Percentiles rank a stretch among this genome's conserved stretches.
phyloP scores from a whole-genome alignment of 768 basidiomycete species.

The Pisolithus microcarpus region DNA sequence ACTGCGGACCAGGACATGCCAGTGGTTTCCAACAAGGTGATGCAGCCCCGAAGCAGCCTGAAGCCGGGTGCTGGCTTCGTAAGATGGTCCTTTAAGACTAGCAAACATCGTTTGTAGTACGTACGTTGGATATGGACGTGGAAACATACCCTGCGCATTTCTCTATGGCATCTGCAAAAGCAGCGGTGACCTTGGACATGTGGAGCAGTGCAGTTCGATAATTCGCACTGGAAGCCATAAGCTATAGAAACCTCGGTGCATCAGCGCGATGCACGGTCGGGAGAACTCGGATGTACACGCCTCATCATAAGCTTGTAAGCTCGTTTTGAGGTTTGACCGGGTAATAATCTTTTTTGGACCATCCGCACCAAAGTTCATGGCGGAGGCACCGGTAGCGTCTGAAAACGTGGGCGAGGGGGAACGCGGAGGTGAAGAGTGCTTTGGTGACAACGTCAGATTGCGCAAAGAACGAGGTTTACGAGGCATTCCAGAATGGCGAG shows the following conservation, averaged over 20 bases:
- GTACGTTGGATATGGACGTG: background rate
- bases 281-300: conserved; percentile 36
- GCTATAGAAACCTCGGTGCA: conserved; percentile 36
- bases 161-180: conserved; percentile 83
- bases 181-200: conserved; percentile 77
- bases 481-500: conserved; percentile 32
- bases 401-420: conserved; percentile 84
- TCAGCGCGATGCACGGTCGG: conserved; percentile 7
- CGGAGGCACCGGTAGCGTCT: conserved; percentile 71
- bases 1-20: conserved; percentile 74
- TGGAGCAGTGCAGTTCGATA: conserved; percentile 77
- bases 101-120: background rate
- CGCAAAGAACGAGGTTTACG: conserved; percentile 52
- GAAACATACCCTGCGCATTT: conserved; percentile 66
- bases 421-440: conserved; percentile 40
- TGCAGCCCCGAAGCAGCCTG: conserved; percentile 86
- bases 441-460: conserved; percentile 42
- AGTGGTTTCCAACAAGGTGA: conserved; percentile 87
- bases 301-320: conserved; percentile 74
- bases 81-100: conserved; percentile 72
- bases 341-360: conserved; percentile 82
- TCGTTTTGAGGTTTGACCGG: conserved; percentile 66
- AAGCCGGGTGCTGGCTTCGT: conserved; percentile 73
- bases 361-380: conserved; percentile 65
- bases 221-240: conserved; percentile 65